Base-by-base conservation (phyloP, 2,329 filamentous ascomycete species). In the Cladosporium sp. region DNA sequence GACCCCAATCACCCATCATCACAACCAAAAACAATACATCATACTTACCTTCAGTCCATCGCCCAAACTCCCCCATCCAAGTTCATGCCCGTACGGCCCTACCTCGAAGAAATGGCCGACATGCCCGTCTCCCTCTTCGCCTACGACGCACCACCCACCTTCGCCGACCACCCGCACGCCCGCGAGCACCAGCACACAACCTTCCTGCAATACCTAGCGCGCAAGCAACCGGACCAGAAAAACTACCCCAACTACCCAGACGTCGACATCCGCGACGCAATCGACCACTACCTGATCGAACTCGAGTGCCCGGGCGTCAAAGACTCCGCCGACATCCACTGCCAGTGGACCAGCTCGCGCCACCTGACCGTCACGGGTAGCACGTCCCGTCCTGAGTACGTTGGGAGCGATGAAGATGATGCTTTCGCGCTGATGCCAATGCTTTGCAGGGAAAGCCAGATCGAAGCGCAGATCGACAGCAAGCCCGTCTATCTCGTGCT, bases 221-320 rank as follows among this genome's bases (percentile, higher is more conserved):
- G 47, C 41, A 38, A 39, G 13, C 52, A 52, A 15, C 49, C 54
- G n/a, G 45, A 54, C 27, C 55, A 38, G 9, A 38, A 43, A 30
- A 32, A 20, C 6, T 36, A 54, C 30, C 54, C 54, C 36, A 56
- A 57, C 38, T 36, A 51, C 33, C 54, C 52, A 5, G 55, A 57
- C 43, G 50, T 56, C 40, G 54, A 57, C 32, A 43, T 57, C 43
- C 30, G 50, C 30, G 55, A 57, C 43, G 39, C 27, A 9, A 30
- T 35, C 11, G 49, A 16, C 27, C 38, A 51, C 45, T 54, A 55
- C 30, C 35, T 50, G 13, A 49, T 55, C 40, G 52, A 55, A 7
- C 27, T 56, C 38, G 54, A 56, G 38, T 48, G 52, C 38, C 54
- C 54, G 7, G 54, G 54, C 47, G 38, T 55, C 49, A 55, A 55